Evolutionary conservation across 352 stramenopile genomes (phyloP), one percentile per base, ranked within the genome.

Genomic region (Peronospora farinosa): DNA sequence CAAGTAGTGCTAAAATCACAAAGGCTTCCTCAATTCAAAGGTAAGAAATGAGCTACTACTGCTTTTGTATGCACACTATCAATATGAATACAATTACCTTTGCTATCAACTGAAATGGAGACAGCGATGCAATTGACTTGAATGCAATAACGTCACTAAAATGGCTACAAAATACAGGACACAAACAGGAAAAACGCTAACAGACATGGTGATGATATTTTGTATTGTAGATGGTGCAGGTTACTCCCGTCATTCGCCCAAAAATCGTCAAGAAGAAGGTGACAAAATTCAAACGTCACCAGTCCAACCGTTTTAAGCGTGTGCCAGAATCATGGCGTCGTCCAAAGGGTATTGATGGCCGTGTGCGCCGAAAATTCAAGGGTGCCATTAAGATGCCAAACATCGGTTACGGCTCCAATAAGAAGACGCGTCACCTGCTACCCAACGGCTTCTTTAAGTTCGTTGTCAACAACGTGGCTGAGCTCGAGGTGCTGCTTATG

Each of bases 371-470:
- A 72, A 95, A 96, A 73, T 99, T 99, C 86, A 99, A 99, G 86
- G 97, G 97, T 48, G 91, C 95, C 43, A 88, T 98, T 66, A 95
- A 95, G 65, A 98, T 98, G 95, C 95, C 95, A 37, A 98, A 96
- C 72, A 97, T 99, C 68, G 97, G 97, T 61, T 99, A 99, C 81
- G 96, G 96, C 68, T 98, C 94, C 47, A 95, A 99, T 84, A 98
- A 98, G 82, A 97, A 98, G 79, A 99, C 96, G 50, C 80, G 91
- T 57, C 97, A 99, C 84, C 69, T 98, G 57, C 77, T 98, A 50
- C 97, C 97, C 42, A 98, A 98, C 77, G 97, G 97, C 71, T 99
- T 99, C 88, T 94, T 98, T 57, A 98, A 97, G 77, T 98, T 99
- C 69, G 72, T 98, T 67, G 95, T 99, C 37, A 95, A 96, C 78